A percentile compares a stretch with the other conserved stretches of the same genome.
phyloP scores from a whole-genome alignment of 106 monocot genomes.

The Dioscorea alata region DNA sequence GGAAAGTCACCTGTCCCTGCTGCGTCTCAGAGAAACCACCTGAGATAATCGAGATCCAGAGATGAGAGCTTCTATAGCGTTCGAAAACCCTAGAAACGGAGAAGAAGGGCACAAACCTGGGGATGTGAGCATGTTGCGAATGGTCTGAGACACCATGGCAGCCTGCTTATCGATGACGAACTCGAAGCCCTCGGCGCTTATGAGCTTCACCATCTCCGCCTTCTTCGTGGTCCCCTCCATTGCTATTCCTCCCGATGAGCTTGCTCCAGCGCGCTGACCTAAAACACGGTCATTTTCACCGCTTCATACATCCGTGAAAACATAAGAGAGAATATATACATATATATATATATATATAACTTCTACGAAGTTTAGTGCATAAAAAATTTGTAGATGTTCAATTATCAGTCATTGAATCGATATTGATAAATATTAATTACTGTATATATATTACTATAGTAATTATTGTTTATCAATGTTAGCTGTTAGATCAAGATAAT shows the following conservation, averaged over 20 bases:
- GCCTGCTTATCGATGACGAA: constrained; percentile 85
- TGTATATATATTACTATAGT: too few species aligned
- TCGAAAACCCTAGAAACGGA: not conserved
- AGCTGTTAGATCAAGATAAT: too few species aligned
- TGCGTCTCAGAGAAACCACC: constrained; percentile 60
- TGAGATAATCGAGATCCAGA: not conserved
- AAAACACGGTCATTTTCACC: too few species aligned
- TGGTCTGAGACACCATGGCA: constrained; percentile 91
- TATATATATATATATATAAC: too few species aligned
- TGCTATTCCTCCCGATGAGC: not conserved
- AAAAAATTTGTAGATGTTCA: too few species aligned
- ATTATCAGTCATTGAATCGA: too few species aligned
- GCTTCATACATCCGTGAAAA: too few species aligned
- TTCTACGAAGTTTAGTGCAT: too few species aligned
- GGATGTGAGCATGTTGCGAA: constrained; percentile 93
- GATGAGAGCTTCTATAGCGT: not conserved
- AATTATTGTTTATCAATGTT: too few species aligned
- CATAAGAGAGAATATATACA: too few species aligned
- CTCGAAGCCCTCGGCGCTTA: constrained; percentile 95
- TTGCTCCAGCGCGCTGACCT: too few species aligned
- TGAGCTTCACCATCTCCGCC: constrained; percentile 77
- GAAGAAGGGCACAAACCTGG: constrained; percentile 37
- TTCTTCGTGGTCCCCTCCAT: constrained; percentile 22
- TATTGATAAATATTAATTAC: too few species aligned
- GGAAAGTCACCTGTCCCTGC: constrained; percentile 77